These are phyloP conservation scores for Fusarium metavorans DNA, from an alignment of 2,329 filamentous ascomycete species.

Conservation along the genomic window DNA sequence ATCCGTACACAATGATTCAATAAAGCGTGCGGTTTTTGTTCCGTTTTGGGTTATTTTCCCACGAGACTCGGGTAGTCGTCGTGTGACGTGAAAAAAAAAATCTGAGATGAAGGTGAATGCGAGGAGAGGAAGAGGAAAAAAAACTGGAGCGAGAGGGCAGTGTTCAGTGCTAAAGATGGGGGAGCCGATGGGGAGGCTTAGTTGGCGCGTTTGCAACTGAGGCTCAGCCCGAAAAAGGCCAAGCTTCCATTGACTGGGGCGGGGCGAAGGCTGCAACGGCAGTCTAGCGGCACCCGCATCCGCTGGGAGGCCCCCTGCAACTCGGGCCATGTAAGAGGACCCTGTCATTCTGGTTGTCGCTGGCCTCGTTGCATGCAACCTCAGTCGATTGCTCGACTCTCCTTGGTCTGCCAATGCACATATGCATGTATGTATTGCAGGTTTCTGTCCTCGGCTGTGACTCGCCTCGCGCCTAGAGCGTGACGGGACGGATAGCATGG, in stretches of 20 bases:
- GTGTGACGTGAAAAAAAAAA: slow-evolving; percentile 12
- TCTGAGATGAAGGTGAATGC: slow-evolving; percentile 9
- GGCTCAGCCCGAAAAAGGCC: slow-evolving; percentile 4
- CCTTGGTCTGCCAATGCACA: not conserved
- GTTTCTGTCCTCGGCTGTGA: not conserved
- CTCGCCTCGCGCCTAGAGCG: not conserved
- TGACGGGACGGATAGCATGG: not conserved
- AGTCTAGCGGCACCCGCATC: not conserved
- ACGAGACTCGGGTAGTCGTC: not conserved
- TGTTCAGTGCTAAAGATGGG: slow-evolving; percentile 9
- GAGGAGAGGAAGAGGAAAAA: slow-evolving; percentile 10
- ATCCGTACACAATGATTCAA: slow-evolving; percentile 20
- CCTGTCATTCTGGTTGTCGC: not conserved
- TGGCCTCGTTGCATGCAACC: not conserved
- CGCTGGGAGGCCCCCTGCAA: slow-evolving; percentile 20
- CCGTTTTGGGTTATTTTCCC: not conserved
- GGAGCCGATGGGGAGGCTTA: slow-evolving; percentile 22
- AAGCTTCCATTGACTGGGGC: not conserved
- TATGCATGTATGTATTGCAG: not conserved
- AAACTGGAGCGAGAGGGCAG: slow-evolving; percentile 37
- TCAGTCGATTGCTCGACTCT: not conserved
- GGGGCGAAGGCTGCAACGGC: not conserved
- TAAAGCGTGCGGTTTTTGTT: not conserved
- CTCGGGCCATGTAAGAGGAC: slow-evolving; percentile 15
- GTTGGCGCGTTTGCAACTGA: slow-evolving; percentile 6